phyloP scores from a whole-genome alignment of 2,329 filamentous ascomycete species.

The Aureobasidium sp. region DNA sequence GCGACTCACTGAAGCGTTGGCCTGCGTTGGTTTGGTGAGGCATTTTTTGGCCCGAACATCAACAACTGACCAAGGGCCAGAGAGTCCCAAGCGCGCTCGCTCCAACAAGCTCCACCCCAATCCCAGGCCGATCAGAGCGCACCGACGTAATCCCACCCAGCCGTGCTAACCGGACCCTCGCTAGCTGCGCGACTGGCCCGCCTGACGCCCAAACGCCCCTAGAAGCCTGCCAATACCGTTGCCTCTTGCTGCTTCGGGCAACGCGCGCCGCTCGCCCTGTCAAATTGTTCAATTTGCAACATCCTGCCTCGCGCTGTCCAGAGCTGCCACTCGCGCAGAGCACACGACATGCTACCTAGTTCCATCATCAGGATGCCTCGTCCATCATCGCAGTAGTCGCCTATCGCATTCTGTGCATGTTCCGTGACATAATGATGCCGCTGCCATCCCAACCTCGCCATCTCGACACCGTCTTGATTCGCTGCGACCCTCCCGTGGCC shows the following conservation, averaged over 20 bases:
- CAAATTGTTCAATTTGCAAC: slow-evolving; percentile 11
- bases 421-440: slow-evolving; percentile 11
- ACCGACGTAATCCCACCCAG: slow-evolving; percentile 14
- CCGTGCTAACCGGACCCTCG: slow-evolving; percentile 12
- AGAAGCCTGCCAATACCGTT: background rate
- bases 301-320: background rate
- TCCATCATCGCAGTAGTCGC: background rate
- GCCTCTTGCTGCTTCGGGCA: background rate
- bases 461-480: background rate
- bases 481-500: background rate
- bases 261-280: slow-evolving; percentile 2
- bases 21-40: slow-evolving; percentile 13
- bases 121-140: slow-evolving; percentile 12
- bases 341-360: slow-evolving; percentile 5
- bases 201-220: background rate
- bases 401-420: slow-evolving; percentile 2
- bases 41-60: slow-evolving; percentile 11
- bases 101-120: slow-evolving; percentile 14
- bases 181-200: slow-evolving; percentile 9
- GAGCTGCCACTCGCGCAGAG: background rate
- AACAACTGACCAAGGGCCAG: background rate
- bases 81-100: slow-evolving; percentile 11
- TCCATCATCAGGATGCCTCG: background rate
- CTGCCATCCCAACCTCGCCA: background rate
- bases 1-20: slow-evolving; percentile 1